Conservation (phyloP, 2,329 filamentous ascomycete genomes). For the Hawksworthiomyces lignivorus region DNA sequence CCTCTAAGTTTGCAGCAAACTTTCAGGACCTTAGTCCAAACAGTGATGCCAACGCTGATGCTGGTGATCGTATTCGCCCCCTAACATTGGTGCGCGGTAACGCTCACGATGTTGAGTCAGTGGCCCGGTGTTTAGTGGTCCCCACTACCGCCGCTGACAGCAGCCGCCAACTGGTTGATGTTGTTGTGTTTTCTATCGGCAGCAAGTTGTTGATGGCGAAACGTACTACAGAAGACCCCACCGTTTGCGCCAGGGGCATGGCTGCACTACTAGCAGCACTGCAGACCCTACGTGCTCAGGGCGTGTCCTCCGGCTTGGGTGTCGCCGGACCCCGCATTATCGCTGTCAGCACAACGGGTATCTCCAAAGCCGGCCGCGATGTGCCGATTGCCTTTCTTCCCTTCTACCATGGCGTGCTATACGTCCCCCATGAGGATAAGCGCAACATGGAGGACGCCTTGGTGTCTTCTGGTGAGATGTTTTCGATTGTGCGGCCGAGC, state of each 20-base stretch:
- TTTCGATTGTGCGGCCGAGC: constrained; percentile 26
- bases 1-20: constrained; percentile 36
- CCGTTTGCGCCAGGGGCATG: constrained; percentile 40
- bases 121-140: constrained; percentile 29
- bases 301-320: constrained; percentile 11
- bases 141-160: too few relatives aligned
- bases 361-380: constrained; percentile 30
- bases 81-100: constrained; percentile 41
- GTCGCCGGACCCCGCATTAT: constrained; percentile 30
- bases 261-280: constrained; percentile 33
- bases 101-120: constrained; percentile 31
- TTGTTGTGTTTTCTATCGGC: constrained; percentile 42
- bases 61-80: constrained; percentile 20
- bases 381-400: constrained; percentile 32
- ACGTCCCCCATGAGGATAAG: constrained; percentile 35
- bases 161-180: constrained; percentile 31
- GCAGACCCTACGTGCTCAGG: constrained; percentile 19
- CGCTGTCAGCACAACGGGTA: constrained; percentile 35
- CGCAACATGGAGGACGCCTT: constrained; percentile 33
- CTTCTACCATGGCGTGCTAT: constrained; percentile 32
- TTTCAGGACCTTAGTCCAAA: constrained; percentile 24
- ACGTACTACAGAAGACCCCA: constrained; percentile 34
- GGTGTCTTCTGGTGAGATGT: constrained; percentile 19
- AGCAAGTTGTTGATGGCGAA: constrained; percentile 24
- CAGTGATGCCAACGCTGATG: background rate